phyloP scores from a whole-genome alignment of 2,329 filamentous ascomycete genomes.

The Cadophora gregata region DNA sequence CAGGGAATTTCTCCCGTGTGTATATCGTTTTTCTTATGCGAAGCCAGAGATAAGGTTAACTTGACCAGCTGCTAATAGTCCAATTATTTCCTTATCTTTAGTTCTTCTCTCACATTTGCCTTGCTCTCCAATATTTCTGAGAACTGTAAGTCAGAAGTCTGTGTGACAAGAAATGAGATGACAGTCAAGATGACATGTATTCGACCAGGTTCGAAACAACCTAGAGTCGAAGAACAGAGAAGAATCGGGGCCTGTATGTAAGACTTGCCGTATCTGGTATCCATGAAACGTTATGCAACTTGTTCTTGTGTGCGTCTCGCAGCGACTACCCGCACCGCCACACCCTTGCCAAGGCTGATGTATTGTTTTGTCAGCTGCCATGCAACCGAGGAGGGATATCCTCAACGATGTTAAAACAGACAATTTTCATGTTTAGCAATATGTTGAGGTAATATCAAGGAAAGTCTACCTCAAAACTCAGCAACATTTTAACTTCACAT shows the following conservation, averaged over 20 bases:
- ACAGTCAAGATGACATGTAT: background rate
- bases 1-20: background rate
- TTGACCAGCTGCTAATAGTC: background rate
- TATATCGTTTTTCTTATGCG: background rate
- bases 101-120: background rate
- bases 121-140: background rate
- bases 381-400: background rate
- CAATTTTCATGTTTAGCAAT: background rate
- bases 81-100: background rate
- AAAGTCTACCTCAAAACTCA: too few relatives aligned
- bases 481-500: background rate
- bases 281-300: background rate
- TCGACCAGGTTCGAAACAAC: background rate
- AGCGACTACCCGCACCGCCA: background rate
- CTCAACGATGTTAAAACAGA: background rate
- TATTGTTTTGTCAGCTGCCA: background rate
- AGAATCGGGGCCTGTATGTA: background rate
- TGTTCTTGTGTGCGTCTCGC: background rate
- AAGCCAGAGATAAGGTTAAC: background rate
- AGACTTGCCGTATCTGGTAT: background rate
- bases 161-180: too few relatives aligned
- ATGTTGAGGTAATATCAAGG: background rate
- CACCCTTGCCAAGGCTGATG: conserved; percentile 1
- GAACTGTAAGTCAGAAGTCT: background rate
- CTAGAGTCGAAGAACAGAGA: too few relatives aligned